Conservation (phyloP, 495 filamentous ascomycete genomes). For the Xylaria curta region DNA sequence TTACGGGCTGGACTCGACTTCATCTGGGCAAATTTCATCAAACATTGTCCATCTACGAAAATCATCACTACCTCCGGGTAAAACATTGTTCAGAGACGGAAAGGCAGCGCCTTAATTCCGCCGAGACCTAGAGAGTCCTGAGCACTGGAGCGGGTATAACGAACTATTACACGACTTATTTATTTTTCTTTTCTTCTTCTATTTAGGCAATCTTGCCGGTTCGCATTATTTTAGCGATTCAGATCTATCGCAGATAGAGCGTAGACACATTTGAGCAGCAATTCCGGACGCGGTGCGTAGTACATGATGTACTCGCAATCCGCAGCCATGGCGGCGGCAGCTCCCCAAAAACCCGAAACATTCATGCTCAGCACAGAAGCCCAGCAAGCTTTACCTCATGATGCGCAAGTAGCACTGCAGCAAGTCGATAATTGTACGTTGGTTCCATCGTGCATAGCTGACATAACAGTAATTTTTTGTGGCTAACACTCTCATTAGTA, state of each 20-base stretch:
- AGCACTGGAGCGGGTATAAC: conserved; percentile 18
- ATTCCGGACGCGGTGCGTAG: conserved; percentile 31
- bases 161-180: conserved; percentile 32
- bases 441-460: conserved; percentile 29
- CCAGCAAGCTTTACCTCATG: conserved; percentile 92
- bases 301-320: conserved; percentile 61
- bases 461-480: conserved; percentile 8
- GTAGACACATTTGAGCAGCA: conserved; percentile 14
- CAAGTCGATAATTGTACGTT: conserved; percentile 97
- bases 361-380: conserved; percentile 98
- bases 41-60: conserved; percentile 20
- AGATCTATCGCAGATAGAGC: conserved; percentile 16
- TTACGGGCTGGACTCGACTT: conserved; percentile 43
- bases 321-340: conserved; percentile 54
- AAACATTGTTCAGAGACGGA: conserved; percentile 19
- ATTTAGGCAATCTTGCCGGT: neutral
- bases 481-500: conserved; percentile 59
- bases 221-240: conserved; percentile 18
- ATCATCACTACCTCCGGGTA: neutral
- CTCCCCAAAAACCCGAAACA: conserved; percentile 88
- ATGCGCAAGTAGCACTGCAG: conserved; percentile 95
- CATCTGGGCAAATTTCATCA: conserved; percentile 1
- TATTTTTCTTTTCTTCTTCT: conserved; percentile 18
- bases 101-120: conserved; percentile 36
- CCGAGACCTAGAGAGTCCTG: conserved; percentile 20